Conservation (phyloP, 2,329 filamentous ascomycete genomes). For the Colletotrichum liaoningense region DNA sequence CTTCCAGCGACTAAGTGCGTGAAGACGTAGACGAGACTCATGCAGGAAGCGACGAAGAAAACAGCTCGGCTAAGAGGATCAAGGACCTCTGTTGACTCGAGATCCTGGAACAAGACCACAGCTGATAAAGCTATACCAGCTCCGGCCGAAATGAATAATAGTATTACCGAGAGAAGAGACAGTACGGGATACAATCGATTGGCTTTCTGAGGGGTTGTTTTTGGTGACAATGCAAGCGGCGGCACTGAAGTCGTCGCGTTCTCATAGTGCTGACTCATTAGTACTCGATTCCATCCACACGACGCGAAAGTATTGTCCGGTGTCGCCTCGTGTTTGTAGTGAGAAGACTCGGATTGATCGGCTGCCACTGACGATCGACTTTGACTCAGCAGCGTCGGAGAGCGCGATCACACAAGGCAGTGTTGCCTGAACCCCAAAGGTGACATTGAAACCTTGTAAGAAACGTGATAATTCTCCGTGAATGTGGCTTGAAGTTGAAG, state of each 20-base stretch:
- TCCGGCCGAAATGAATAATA: conserved; percentile 15
- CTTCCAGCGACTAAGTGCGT: conserved; percentile 12
- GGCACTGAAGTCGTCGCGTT: conserved; percentile 30
- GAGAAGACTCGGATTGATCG: neutral
- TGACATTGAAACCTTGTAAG: conserved; percentile 5
- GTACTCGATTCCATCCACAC: conserved; percentile 20
- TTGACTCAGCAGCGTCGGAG: neutral
- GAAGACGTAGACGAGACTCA: conserved; percentile 23
- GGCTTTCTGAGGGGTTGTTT: neutral
- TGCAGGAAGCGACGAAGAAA: conserved; percentile 29
- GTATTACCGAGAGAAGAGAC: conserved; percentile 15
- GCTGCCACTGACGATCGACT: neutral
- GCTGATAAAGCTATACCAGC: conserved; percentile 26
- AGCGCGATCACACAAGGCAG: conserved; percentile 1
- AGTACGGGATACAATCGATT: conserved; percentile 17
- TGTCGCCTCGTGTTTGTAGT: neutral
- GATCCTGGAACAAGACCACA: conserved; percentile 13
- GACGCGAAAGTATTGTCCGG: neutral
- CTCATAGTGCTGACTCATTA: conserved; percentile 27
- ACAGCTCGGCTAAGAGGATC: conserved; percentile 30
- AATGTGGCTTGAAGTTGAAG: neutral
- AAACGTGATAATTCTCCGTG: neutral
- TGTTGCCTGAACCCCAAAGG: conserved; percentile 1
- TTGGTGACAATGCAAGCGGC: conserved; percentile 9
- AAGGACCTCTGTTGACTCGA: conserved; percentile 18